Evolutionary conservation across 345 rosid species (phyloP).

Genomic region (Salix dunnii): DNA sequence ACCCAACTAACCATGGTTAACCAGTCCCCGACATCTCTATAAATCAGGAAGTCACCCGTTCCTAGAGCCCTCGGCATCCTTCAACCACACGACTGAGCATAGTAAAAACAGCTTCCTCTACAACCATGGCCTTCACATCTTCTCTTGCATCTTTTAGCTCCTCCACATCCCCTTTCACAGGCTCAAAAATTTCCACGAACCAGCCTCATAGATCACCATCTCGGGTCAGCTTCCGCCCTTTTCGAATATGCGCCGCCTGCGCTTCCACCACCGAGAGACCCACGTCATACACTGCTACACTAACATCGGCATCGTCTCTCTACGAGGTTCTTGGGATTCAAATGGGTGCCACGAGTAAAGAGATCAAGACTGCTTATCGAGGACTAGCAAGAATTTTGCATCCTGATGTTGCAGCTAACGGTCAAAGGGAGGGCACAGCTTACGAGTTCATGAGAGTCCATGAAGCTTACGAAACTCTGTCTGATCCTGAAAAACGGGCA

Average conservation of each 20-base stretch:
- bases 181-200: neutral
- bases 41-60: neutral
- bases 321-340: conserved; percentile 62
- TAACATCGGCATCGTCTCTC: conserved; percentile 27
- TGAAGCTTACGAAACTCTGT: conserved; percentile 62
- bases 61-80: neutral
- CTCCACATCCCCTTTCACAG: conserved; percentile 15
- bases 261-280: conserved; percentile 41
- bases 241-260: conserved; percentile 38
- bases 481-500: conserved; percentile 60
- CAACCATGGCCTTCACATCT: conserved; percentile 29
- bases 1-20: neutral
- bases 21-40: conserved; percentile 7
- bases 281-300: conserved; percentile 11
- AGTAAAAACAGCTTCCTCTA: neutral
- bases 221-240: conserved; percentile 30
- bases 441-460: conserved; percentile 53
- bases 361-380: conserved; percentile 67
- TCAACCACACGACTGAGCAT: neutral
- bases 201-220: neutral
- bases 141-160: conserved; percentile 19
- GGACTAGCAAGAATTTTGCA: conserved; percentile 54
- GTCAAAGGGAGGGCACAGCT: conserved; percentile 16
- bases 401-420: conserved; percentile 50
- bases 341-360: conserved; percentile 48